A percentile compares a stretch with the other conserved stretches of the same genome.
Evolutionary conservation across 2,329 filamentous ascomycete species (phyloP).

Genomic region (Fusarium scirpi): DNA sequence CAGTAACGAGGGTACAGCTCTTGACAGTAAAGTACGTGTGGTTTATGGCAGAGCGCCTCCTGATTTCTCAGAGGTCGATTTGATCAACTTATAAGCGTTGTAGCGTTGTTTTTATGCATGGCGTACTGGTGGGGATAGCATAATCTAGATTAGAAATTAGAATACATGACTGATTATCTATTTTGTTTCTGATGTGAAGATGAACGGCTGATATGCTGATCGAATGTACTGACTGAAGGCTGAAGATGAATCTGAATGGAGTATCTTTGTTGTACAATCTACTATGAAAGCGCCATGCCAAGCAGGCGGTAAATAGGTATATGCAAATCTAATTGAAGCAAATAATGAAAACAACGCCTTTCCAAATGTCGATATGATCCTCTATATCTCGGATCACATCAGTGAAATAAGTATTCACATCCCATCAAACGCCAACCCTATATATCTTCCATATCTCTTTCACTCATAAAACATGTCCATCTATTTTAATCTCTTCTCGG

Average conservation of each 20-base stretch:
- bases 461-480: neutral
- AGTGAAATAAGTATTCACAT: slow-evolving; percentile 3
- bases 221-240: neutral
- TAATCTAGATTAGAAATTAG: neutral
- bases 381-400: slow-evolving; percentile 25
- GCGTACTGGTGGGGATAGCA: neutral
- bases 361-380: slow-evolving; percentile 21
- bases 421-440: slow-evolving; percentile 38
- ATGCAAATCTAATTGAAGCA: slow-evolving; percentile 31
- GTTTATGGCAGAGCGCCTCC: slow-evolving; percentile 88
- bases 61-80: slow-evolving; percentile 88
- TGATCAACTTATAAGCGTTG: slow-evolving; percentile 76
- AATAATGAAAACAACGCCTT: slow-evolving; percentile 33
- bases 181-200: neutral
- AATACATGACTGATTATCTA: neutral
- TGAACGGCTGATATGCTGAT: neutral
- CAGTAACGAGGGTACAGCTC: slow-evolving; percentile 89
- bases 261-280: slow-evolving; percentile 30
- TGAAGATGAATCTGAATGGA: neutral
- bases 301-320: slow-evolving; percentile 35
- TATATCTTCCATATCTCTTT: slow-evolving; percentile 9
- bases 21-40: slow-evolving; percentile 85
- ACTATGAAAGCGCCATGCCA: slow-evolving; percentile 14
- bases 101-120: slow-evolving; percentile 5
- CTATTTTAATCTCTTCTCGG: slow-evolving; percentile 47